Base-by-base conservation (phyloP, 768 basidiomycete species). In the Serpula lacrymans region DNA sequence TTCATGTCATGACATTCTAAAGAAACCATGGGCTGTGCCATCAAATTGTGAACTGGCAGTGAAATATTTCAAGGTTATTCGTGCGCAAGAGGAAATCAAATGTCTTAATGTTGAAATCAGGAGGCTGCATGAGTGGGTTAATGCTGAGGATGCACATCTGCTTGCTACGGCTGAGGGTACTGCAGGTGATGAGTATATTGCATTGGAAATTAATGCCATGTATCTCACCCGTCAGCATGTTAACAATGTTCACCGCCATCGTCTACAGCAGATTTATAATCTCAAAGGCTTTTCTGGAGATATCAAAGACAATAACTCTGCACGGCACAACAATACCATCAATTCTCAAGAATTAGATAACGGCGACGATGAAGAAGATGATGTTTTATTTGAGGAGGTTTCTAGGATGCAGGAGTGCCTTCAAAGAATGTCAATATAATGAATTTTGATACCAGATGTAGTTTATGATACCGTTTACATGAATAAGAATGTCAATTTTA, bases 31-130 rank as follows among this genome's bases (percentile, higher is more conserved):
- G 67, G 58, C 62, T 0, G 20, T 56, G 3, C 51, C 69, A 10
- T 65, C 72, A 57, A 73, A 74, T 42, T 30, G 57, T 5, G 22
- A 47, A 44, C 33, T 32, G 25, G 51, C 55, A 0, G 60, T 55
- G 43, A 54, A 58, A 3, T 47, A 61, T 35, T 55, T 60, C 35
- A 54, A 55, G n/a, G 41, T 67, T 17, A 34, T 50, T 24, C 51
- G 51, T 9, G 62, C 66, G 0, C 26, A 45, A 3, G 62, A 67
- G 30, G 68, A 70, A 40, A 52, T 65, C 4, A 8, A 22, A 0
- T 43, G 57, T 1, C 44, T 59, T 17, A 62, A 68, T 27, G 41
- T 68, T 7, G 67, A 68, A 40, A 53, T 68, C 2, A 36, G 32
- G 1, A 53, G 62, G 12, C 23, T 43, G 10, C 28, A 24, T 8